Base-by-base conservation (phyloP, 2,329 filamentous ascomycete genomes). In the Sphaceloma murrayae region DNA sequence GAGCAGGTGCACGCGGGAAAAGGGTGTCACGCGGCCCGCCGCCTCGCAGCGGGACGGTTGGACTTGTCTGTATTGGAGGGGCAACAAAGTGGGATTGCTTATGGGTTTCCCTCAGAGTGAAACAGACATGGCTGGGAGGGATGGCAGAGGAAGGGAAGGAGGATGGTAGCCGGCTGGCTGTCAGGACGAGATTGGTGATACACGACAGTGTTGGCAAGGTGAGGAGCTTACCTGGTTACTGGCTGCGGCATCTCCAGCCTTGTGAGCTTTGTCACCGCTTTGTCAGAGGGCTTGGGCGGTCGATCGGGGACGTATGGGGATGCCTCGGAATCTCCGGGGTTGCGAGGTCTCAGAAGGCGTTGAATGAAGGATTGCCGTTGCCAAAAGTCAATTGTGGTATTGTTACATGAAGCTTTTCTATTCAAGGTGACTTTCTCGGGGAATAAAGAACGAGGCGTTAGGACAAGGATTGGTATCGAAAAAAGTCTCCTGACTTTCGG, bases 151-250 rank as follows among this genome's bases (percentile, higher is more conserved):
- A n/a, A n/a, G n/a, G n/a, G n/a, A n/a, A n/a, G n/a, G 6, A 27
- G 24, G 24, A 27, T 27, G 24, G 7, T 27, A 11, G 6, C 11
- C 11, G 36, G 24, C 6, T 29, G 3, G 36, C 36, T 40, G 36
- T 40, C 36, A 40, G 27, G 36, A 40, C 36, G 36, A n/a, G n/a
- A 40, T 16, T 40, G 36, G 36, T 40, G 36, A 29, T 40, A 40
- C 36, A 40, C 22, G 36, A 24, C 24, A 27, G 24, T 6, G 7
- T 27, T 6, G 24, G 11, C 24, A 27, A 27, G 7, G 24, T 27
- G 6, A 11, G 24, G 7, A 27, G 7, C 24, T 11, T 11, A 27
- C 7, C 6, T 6, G 24, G 11, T 11, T 11, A 27, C 24, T 6
- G 24, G 6, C 14, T 30, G 2, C 13, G 5, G 17, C 11, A n/a